Evolutionary conservation across 331 rosid genomes (phyloP).

Genomic region (Quercus phellos): DNA sequence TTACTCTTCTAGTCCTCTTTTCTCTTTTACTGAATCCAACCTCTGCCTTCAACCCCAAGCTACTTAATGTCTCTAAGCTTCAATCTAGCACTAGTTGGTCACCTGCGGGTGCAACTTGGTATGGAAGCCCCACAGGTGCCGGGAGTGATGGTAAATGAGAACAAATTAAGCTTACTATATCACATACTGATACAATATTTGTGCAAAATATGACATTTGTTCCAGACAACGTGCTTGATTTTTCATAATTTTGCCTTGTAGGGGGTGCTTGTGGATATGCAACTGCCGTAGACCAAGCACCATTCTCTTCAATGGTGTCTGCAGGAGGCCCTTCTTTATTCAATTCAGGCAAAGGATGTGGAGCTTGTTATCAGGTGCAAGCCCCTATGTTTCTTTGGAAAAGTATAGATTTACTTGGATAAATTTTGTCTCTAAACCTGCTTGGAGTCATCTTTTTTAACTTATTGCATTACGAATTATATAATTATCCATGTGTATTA

Average conservation of each 20-base stretch:
- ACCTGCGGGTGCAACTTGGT: slow-evolving; percentile 69
- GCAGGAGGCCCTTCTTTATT: slow-evolving; percentile 63
- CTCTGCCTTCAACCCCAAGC: slow-evolving; percentile 47
- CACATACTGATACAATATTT: neutral
- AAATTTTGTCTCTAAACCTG: too few relatives aligned
- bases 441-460: too few relatives aligned
- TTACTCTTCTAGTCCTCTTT: slow-evolving; percentile 17
- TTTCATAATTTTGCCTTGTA: neutral
- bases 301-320: slow-evolving; percentile 53
- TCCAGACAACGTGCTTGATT: neutral
- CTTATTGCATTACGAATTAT: too few relatives aligned
- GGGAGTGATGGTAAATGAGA: slow-evolving; percentile 70
- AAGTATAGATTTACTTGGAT: too few relatives aligned
- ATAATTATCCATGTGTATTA: too few relatives aligned
- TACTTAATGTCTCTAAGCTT: slow-evolving; percentile 33
- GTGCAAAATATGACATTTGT: neutral
- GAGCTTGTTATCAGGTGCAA: slow-evolving; percentile 69
- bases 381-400: too few relatives aligned
- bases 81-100: slow-evolving; percentile 43
- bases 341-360: slow-evolving; percentile 63
- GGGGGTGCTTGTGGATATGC: slow-evolving; percentile 91
- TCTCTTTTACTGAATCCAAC: slow-evolving; percentile 37
- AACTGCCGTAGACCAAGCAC: slow-evolving; percentile 47
- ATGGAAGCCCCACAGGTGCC: slow-evolving; percentile 65
- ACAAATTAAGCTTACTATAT: too few relatives aligned